phyloP scores from a whole-genome alignment of 768 basidiomycete genomes.

The Leccinum subtestaceum region DNA sequence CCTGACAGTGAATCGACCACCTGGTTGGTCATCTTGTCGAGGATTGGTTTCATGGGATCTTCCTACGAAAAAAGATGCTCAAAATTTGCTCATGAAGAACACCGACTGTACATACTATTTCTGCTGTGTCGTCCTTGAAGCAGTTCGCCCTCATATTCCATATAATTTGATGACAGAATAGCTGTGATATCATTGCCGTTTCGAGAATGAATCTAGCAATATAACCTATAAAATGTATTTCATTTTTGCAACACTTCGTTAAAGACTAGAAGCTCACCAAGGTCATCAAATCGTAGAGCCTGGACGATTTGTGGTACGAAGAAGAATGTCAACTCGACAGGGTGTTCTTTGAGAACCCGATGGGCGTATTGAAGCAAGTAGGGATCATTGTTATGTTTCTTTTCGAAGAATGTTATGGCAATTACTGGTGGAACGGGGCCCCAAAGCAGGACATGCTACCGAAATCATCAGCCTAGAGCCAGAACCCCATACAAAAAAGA shows the following conservation, averaged over 20 bases:
- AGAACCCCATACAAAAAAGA: background rate
- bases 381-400: slow-evolving; percentile 78
- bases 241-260: background rate
- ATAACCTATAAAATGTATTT: slow-evolving; percentile 57
- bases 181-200: slow-evolving; percentile 93
- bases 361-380: slow-evolving; percentile 93
- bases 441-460: slow-evolving; percentile 85
- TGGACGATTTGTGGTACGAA: slow-evolving; percentile 99
- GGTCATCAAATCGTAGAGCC: slow-evolving; percentile 84
- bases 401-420: slow-evolving; percentile 83
- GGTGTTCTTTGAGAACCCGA: slow-evolving; percentile 90
- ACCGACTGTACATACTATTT: slow-evolving; percentile 53
- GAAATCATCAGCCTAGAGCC: background rate
- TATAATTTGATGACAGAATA: slow-evolving; percentile 99
- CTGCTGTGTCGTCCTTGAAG: slow-evolving; percentile 86
- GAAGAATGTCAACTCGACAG: slow-evolving; percentile 94
- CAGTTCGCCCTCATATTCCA: slow-evolving; percentile 99
- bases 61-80: slow-evolving; percentile 47
- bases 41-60: slow-evolving; percentile 92
- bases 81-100: background rate
- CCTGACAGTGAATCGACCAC: slow-evolving; percentile 88
- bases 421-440: slow-evolving; percentile 81
- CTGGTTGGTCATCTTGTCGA: slow-evolving; percentile 80
- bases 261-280: slow-evolving; percentile 50
- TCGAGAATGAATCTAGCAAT: slow-evolving; percentile 95